phyloP scores from a whole-genome alignment of 1,284 basidiomycete species.

The Sporisorium graminicola region DNA sequence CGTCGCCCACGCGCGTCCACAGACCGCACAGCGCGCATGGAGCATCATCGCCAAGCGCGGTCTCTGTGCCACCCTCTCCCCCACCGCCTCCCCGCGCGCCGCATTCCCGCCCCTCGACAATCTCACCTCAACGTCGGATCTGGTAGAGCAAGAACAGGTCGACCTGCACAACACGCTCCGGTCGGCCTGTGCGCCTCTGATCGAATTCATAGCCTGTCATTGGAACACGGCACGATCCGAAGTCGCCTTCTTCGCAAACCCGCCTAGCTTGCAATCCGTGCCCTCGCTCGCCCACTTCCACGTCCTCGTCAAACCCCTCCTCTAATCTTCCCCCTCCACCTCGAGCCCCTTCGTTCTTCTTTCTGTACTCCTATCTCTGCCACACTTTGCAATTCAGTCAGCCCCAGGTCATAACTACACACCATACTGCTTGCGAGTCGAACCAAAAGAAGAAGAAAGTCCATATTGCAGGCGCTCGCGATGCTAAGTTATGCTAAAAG shows the following conservation, averaged over 20 bases:
- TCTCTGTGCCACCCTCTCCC: slow-evolving; percentile 25
- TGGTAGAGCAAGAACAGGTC: too few relatives aligned
- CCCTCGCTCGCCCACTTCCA: slow-evolving; percentile 37
- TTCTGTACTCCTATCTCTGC: slow-evolving; percentile 19
- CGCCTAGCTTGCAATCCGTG: slow-evolving; percentile 37
- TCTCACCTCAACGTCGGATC: background rate
- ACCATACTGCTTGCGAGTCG: background rate
- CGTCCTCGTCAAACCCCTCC: slow-evolving; percentile 17
- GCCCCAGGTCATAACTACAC: background rate
- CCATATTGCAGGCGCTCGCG: too few relatives aligned
- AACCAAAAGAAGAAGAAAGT: background rate
- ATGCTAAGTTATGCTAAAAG: too few relatives aligned
- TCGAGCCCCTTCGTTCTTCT: too few relatives aligned
- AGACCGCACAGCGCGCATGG: slow-evolving; percentile 6
- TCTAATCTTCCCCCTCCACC: background rate
- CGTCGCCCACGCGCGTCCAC: background rate
- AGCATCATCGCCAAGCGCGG: slow-evolving; percentile 19
- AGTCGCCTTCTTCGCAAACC: slow-evolving; percentile 40
- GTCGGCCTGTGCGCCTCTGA: slow-evolving; percentile 4
- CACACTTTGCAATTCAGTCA: background rate
- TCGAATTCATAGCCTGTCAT: slow-evolving; percentile 13
- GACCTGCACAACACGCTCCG: background rate
- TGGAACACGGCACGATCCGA: slow-evolving; percentile 14
- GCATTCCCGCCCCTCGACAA: slow-evolving; percentile 4
- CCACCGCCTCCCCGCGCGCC: background rate